Conservation (phyloP, 2,329 filamentous ascomycete genomes). For the Penicillium occitanis region DNA sequence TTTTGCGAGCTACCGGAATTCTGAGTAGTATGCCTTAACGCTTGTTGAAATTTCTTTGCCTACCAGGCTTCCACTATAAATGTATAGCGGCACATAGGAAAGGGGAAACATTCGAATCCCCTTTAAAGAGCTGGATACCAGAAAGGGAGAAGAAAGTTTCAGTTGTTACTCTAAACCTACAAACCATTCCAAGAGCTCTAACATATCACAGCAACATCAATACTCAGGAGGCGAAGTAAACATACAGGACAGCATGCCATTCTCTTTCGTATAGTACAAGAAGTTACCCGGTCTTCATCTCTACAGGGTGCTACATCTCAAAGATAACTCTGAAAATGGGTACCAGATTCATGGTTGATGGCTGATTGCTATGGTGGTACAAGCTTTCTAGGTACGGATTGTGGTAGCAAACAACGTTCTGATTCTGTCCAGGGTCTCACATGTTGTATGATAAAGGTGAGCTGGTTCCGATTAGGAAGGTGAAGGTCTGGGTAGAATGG, state of each 20-base stretch:
- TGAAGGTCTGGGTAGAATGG: background rate
- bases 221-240: background rate
- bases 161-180: background rate
- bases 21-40: background rate
- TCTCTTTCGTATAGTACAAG: background rate
- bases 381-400: background rate
- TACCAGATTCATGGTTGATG: background rate
- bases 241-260: background rate
- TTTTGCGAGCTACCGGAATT: background rate
- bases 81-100: no score
- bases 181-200: background rate
- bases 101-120: no score
- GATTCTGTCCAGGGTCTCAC: background rate
- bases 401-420: background rate
- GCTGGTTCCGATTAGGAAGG: background rate
- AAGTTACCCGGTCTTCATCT: background rate
- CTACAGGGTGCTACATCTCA: background rate
- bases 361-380: background rate
- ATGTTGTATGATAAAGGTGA: background rate
- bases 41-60: background rate
- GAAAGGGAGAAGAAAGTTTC: background rate
- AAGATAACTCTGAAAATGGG: background rate
- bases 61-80: no score
- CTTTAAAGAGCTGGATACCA: no score
- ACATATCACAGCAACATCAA: background rate